Conservation (phyloP, 371 early-diverging fungal species). For the Mortierella sp. region DNA sequence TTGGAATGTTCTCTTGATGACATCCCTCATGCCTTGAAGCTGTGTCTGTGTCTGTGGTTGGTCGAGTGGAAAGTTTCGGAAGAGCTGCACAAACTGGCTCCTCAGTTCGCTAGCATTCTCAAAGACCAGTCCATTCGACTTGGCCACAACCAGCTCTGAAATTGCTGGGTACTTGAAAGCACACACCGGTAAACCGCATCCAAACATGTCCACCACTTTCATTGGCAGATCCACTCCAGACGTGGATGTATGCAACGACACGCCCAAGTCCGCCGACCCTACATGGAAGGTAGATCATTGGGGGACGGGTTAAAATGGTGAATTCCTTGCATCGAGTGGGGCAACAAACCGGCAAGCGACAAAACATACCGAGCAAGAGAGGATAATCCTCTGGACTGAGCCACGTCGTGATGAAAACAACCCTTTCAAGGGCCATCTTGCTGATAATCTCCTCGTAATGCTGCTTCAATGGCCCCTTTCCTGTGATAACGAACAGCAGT, state of each 20-base stretch:
- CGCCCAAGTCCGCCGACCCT: slow-evolving; percentile 91
- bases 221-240: slow-evolving; percentile 97
- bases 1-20: slow-evolving; percentile 33
- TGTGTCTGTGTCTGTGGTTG: slow-evolving; percentile 33
- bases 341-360: not conserved
- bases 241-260: slow-evolving; percentile 91
- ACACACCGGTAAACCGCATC: slow-evolving; percentile 91
- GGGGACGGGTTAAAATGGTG: slow-evolving; percentile 2
- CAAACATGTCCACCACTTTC: slow-evolving; percentile 99
- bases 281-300: not conserved
- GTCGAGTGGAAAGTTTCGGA: slow-evolving; percentile 33
- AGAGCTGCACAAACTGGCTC: slow-evolving; percentile 55
- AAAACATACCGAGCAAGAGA: slow-evolving; percentile 69
- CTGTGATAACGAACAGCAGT: slow-evolving; percentile 89
- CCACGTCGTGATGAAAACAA: slow-evolving; percentile 85
- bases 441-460: slow-evolving; percentile 73
- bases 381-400: slow-evolving; percentile 87
- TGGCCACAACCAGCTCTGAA: slow-evolving; percentile 79
- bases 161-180: slow-evolving; percentile 68
- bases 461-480: slow-evolving; percentile 87
- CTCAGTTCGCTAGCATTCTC: slow-evolving; percentile 72
- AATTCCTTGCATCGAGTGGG: not conserved
- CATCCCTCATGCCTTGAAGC: slow-evolving; percentile 34
- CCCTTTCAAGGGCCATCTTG: slow-evolving; percentile 61
- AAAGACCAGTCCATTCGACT: slow-evolving; percentile 86